Evolutionary conservation across 163 green algal genomes (phyloP).

Genomic region (Chlorella variabilis): DNA sequence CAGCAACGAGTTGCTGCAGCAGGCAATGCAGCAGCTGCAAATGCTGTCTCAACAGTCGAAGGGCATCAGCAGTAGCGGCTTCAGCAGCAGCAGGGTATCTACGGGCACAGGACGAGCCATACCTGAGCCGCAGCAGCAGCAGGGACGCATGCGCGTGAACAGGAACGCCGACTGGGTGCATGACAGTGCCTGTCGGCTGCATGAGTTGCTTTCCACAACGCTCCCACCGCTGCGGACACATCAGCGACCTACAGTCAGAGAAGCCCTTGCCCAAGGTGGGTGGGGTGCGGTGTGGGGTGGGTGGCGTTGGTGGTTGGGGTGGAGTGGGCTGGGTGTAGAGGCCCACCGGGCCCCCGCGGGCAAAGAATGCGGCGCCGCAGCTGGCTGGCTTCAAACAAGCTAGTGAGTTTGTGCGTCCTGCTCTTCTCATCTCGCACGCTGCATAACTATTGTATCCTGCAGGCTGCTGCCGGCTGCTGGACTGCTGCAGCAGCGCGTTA

Average conservation of each 20-base stretch:
- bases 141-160: constrained; percentile 34
- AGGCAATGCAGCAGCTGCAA: constrained; percentile 26
- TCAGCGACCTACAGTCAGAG: constrained; percentile 57
- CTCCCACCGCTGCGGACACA: constrained; percentile 67
- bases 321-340: too few species aligned
- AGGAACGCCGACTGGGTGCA: constrained; percentile 54
- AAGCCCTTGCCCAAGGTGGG: constrained; percentile 34
- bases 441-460: too few species aligned
- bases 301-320: background rate
- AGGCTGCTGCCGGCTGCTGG: constrained; percentile 57
- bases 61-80: background rate
- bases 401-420: too few species aligned
- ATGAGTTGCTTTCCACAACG: constrained; percentile 50
- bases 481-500: constrained; percentile 50
- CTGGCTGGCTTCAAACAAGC: too few species aligned
- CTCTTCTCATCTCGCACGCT: too few species aligned
- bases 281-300: background rate
- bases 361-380: too few species aligned
- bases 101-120: too few species aligned
- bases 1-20: background rate
- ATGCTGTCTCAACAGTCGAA: background rate
- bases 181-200: constrained; percentile 46
- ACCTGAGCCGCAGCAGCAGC: background rate
- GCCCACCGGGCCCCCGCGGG: too few species aligned
- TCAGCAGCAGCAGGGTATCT: background rate